These are phyloP conservation scores for Plantago ovata DNA, from an alignment of 257 asterid species.

Conservation along the genomic window DNA sequence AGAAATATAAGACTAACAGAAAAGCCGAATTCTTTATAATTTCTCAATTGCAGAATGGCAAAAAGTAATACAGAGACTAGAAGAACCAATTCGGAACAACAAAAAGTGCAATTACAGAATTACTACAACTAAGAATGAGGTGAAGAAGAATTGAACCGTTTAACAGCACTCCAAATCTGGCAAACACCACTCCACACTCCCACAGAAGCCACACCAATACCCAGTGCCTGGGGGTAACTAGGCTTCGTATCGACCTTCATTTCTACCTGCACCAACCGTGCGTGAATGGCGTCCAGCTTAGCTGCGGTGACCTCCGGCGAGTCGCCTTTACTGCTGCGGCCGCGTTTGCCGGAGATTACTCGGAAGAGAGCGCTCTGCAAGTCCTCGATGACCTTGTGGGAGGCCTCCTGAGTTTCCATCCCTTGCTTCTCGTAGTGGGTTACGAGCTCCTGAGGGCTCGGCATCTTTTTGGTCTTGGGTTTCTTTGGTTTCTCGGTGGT, in stretches of 20 bases:
- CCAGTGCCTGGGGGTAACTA: slow-evolving; percentile 59
- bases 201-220: slow-evolving; percentile 65
- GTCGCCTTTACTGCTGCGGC: slow-evolving; percentile 27
- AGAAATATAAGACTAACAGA: not conserved
- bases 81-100: not conserved
- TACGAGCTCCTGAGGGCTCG: slow-evolving; percentile 69
- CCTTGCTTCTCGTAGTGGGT: slow-evolving; percentile 85
- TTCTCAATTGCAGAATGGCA: no score
- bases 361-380: slow-evolving; percentile 75
- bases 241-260: slow-evolving; percentile 86
- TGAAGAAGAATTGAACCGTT: slow-evolving; percentile 40
- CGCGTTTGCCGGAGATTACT: slow-evolving; percentile 30
- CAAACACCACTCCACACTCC: slow-evolving; percentile 48
- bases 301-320: slow-evolving; percentile 29
- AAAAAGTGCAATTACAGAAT: no score
- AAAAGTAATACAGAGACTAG: no score
- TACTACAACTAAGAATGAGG: slow-evolving; percentile 2
- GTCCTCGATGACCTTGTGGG: slow-evolving; percentile 76
- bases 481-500: slow-evolving; percentile 13
- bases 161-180: slow-evolving; percentile 56
- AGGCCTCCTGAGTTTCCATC: slow-evolving; percentile 67
- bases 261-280: slow-evolving; percentile 60
- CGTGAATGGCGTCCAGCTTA: slow-evolving; percentile 63
- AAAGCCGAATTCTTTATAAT: no score
- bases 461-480: slow-evolving; percentile 38